phyloP scores from a whole-genome alignment of 1,284 basidiomycete genomes.

The Mycosarcoma maydis region DNA sequence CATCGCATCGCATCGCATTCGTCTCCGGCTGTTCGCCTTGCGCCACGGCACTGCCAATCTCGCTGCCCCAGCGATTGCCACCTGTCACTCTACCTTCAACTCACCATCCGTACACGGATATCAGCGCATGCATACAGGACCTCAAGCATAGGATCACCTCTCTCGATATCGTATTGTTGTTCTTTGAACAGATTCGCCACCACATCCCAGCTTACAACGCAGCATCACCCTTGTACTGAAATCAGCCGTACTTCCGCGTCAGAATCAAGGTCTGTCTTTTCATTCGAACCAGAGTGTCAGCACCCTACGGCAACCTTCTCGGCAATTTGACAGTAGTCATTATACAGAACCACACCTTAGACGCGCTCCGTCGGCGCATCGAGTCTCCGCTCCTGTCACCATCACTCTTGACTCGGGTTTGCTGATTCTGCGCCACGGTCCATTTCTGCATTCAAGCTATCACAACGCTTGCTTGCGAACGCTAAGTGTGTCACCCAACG shows the following conservation, averaged over 20 bases:
- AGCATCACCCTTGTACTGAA: background rate
- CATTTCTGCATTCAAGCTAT: background rate
- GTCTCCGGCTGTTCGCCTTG: background rate
- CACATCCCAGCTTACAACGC: background rate
- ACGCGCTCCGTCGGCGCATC: too few species aligned
- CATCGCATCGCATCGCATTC: background rate
- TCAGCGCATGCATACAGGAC: background rate
- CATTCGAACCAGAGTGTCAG: too few species aligned
- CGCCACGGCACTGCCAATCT: background rate
- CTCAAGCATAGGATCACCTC: background rate
- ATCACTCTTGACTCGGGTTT: too few species aligned
- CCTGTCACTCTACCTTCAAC: background rate
- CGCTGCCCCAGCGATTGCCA: background rate
- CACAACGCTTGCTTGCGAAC: background rate
- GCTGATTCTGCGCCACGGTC: background rate
- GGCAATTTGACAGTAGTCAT: background rate
- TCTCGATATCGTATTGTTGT: too few species aligned
- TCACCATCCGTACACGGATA: background rate
- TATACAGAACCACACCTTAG: background rate
- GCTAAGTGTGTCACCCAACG: too few species aligned
- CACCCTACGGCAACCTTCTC: too few species aligned
- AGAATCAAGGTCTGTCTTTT: too few species aligned
- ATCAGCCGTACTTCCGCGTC: too few species aligned
- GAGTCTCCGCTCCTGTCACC: too few species aligned
- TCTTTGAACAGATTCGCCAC: background rate